These are phyloP conservation scores for Aspergillus melleus DNA, from an alignment of 2,329 filamentous ascomycete species.

Conservation along the genomic window DNA sequence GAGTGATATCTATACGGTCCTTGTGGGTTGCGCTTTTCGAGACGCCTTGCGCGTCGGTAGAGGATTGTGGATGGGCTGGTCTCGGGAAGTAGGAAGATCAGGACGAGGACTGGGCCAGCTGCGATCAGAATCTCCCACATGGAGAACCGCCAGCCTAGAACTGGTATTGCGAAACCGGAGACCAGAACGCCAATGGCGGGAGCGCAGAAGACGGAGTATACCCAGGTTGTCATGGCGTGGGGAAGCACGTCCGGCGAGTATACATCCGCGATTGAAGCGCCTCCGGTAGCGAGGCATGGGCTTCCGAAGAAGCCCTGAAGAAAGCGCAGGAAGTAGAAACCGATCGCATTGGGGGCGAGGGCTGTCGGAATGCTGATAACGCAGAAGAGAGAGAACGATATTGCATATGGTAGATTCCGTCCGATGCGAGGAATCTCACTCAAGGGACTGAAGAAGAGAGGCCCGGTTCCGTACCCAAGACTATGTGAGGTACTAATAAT, in stretches of 20 bases:
- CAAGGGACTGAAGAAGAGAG: conserved; percentile 65
- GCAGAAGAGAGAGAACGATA: conserved; percentile 67
- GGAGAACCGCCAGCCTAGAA: conserved; percentile 20
- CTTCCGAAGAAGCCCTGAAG: conserved; percentile 66
- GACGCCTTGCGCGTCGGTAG: conserved; percentile 59
- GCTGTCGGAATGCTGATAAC: conserved; percentile 66
- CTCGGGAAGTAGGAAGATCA: conserved; percentile 63
- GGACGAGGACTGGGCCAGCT: conserved; percentile 53
- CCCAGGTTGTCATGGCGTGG: conserved; percentile 47
- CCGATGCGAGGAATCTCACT: conserved; percentile 67
- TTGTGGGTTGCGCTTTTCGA: conserved; percentile 52
- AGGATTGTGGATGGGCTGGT: conserved; percentile 62
- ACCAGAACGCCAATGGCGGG: conserved; percentile 63
- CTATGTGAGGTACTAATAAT: conserved; percentile 17
- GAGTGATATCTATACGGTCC: conserved; percentile 53
- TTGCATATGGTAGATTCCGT: conserved; percentile 65
- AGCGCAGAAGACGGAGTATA: conserved; percentile 35
- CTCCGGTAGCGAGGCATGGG: conserved; percentile 62
- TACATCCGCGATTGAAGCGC: conserved; percentile 46
- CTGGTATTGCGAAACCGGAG: conserved; percentile 60
- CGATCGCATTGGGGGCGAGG: conserved; percentile 60
- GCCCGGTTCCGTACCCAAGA: conserved; percentile 56
- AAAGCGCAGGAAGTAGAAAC: conserved; percentile 65
- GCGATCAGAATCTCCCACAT: conserved; percentile 22
- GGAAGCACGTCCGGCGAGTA: conserved; percentile 58